Evolutionary conservation across 768 basidiomycete genomes (phyloP), one percentile per base, ranked within the genome.

Genomic region (Tulasnella sp.): DNA sequence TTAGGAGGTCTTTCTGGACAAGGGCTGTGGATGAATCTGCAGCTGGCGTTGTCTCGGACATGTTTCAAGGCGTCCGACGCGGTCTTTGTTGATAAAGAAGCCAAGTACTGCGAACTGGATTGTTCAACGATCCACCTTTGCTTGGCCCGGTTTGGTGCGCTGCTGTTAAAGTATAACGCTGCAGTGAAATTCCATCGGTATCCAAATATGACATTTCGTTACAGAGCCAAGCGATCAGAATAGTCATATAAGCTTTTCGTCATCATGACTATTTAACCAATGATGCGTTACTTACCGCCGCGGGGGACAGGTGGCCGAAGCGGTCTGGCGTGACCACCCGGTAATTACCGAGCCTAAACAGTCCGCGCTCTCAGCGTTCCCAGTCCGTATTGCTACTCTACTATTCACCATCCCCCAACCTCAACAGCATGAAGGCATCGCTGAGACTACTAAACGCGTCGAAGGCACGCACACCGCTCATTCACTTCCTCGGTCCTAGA

Each of bases 401-500:
- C 58, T 58, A 19, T n/a, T 58, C 25, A 64, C 58, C 31, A 34
- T 42, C 67, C 37, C 31, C 36, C 67, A 76, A 25, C 75, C n/a
- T 37, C 42, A 19, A 40, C 17, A 68, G 29, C 37, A 76, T 69
- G 75, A 68, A 49, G 31, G 64, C 69, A 25, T 38, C 75, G 9
- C 15, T 34, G 2, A 39, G 64, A 29, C 64, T 76, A 76, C 69
- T 76, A 19, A 40, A 64, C n/a, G 75, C 75, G 34, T 69, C 67
- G 17, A 76, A 54, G 40, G 39, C 38, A 15, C 64, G 69, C 37
- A 76, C 75, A 40, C 75, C 75, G 34, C 86, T 90, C 77, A 91
- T 91, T 52, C 85, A 82, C 79, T 91, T 91, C 80, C 76, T 91
- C 17, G 90, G 91, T 76, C 89, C 86, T 82, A 87, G 90, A 39